These are phyloP conservation scores for Hyaloscypha finlandica DNA, from an alignment of 495 filamentous ascomycete genomes.

Conservation along the genomic window DNA sequence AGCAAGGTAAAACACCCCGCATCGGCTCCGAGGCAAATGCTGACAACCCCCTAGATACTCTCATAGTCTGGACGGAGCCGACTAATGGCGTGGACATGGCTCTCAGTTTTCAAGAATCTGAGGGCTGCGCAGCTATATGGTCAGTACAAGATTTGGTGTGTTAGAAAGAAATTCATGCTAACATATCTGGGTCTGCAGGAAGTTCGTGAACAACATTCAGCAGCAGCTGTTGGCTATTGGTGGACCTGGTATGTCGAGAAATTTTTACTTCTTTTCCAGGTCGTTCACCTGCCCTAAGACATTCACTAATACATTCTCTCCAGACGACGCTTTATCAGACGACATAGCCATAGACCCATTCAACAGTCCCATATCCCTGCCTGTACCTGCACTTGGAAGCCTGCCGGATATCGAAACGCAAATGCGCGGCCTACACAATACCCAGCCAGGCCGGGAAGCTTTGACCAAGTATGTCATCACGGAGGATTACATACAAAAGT, in stretches of 20 bases:
- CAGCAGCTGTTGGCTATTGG: constrained; percentile 53
- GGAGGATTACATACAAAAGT: constrained; percentile 84
- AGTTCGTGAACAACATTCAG: constrained; percentile 86
- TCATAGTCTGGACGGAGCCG: constrained; percentile 96
- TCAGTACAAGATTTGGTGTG: constrained; percentile 39
- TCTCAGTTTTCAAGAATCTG: constrained; percentile 95
- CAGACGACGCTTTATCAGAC: constrained; percentile 90
- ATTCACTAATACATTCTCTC: constrained; percentile 25
- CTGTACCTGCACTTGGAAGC: constrained; percentile 74
- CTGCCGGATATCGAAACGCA: constrained; percentile 79
- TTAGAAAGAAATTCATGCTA: not conserved
- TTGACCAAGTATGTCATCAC: constrained; percentile 82
- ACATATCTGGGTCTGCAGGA: constrained; percentile 53
- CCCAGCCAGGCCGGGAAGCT: constrained; percentile 79
- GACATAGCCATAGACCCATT: constrained; percentile 69
- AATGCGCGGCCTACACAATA: constrained; percentile 74
- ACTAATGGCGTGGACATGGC: constrained; percentile 89
- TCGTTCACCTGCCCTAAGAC: not conserved
- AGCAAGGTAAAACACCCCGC: constrained; percentile 78
- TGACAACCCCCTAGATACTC: constrained; percentile 62
- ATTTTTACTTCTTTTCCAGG: not conserved
- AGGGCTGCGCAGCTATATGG: constrained; percentile 93
- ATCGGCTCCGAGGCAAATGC: not conserved
- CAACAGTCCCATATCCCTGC: constrained; percentile 69
- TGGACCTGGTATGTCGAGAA: constrained; percentile 22